Evolutionary conservation across 2,329 filamentous ascomycete species (phyloP), one percentile per base, ranked within the genome.

Genomic region (Drechslerella stenobrocha): DNA sequence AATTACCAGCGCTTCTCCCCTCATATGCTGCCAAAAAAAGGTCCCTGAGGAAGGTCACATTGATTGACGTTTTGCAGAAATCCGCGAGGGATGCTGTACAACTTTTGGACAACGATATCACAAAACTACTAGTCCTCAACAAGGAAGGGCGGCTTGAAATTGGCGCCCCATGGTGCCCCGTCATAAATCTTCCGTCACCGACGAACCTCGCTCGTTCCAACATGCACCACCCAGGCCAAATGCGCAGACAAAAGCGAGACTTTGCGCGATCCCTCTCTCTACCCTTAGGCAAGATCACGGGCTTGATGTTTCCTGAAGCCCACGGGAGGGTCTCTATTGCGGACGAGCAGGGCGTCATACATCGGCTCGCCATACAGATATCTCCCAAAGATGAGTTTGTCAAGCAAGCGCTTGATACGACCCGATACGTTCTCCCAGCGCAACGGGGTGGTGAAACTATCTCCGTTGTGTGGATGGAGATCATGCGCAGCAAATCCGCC

Each of bases 21-120:
- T 42, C 85, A 83, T 72, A 77, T 86, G 70, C 64, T 61, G 57
- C 20, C 40, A 66, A 23, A 64, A 72, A 45, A 42, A 66, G 48
- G 40, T 52, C 51, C 23, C 51, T 63, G 35, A 71, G 58, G 70
- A 70, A 44, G 42, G 57, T 58, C 45, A 70, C 45, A 51, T 64
- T 61, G 15, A 70, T 65, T 15, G 64, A 69, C 18, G 64, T 69
- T 9, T 22, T 63, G 15, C 56, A 69, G 13, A 63, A 69, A 35
- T 48, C 51, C 4, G 69, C 72, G 2, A 70, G 70, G 26, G 72
- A 74, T 45, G 72, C 70, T 7, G 71, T 73, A n/a, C 71, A 71
- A 50, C 57, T 73, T 50, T 70, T 72, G 18, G 72, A 74, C 59
- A 64, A 71, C 30, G 69, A 70, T 34, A 51, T 70, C 24, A 71